phyloP scores from a whole-genome alignment of 2,329 filamentous ascomycete species.

The Fusarium tanahbumbuense region DNA sequence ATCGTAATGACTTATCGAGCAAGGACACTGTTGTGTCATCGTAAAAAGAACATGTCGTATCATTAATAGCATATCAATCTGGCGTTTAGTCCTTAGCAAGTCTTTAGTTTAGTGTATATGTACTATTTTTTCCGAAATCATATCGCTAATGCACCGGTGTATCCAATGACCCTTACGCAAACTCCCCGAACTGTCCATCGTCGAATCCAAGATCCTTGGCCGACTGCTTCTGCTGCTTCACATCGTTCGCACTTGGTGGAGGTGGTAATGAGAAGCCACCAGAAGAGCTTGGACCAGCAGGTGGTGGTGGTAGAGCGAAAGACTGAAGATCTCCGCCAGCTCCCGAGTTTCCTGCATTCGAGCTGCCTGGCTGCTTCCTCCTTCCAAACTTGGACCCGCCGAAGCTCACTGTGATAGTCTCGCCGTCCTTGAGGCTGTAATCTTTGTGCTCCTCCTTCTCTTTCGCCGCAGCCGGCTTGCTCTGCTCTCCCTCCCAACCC shows the following conservation, averaged over 20 bases:
- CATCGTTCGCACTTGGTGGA: slow-evolving; percentile 71
- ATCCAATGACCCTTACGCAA: slow-evolving; percentile 60
- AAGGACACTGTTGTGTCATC: background rate
- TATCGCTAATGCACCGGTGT: slow-evolving; percentile 35
- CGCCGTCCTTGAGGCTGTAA: slow-evolving; percentile 87
- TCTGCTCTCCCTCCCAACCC: slow-evolving; percentile 63
- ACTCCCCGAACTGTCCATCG: slow-evolving; percentile 89
- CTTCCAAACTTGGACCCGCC: slow-evolving; percentile 65
- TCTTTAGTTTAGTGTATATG: slow-evolving; percentile 19
- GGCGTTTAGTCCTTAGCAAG: slow-evolving; percentile 9
- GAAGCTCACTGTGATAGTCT: slow-evolving; percentile 87
- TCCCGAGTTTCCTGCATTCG: slow-evolving; percentile 28
- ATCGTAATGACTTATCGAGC: background rate
- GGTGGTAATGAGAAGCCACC: slow-evolving; percentile 69
- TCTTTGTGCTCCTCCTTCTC: slow-evolving; percentile 63
- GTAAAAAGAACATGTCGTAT: slow-evolving; percentile 10
- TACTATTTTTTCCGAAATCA: slow-evolving; percentile 32
- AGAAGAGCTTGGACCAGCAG: slow-evolving; percentile 56
- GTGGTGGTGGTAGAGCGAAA: slow-evolving; percentile 83
- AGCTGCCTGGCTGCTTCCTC: slow-evolving; percentile 55
- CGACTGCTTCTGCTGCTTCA: slow-evolving; percentile 67
- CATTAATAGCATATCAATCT: slow-evolving; percentile 27
- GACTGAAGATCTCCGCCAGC: slow-evolving; percentile 54
- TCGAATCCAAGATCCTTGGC: slow-evolving; percentile 81
- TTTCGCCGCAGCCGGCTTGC: slow-evolving; percentile 52